Evolutionary conservation across 2,329 filamentous ascomycete genomes (phyloP), one percentile per base, ranked within the genome.

Genomic region (Triangularia verruculosa): DNA sequence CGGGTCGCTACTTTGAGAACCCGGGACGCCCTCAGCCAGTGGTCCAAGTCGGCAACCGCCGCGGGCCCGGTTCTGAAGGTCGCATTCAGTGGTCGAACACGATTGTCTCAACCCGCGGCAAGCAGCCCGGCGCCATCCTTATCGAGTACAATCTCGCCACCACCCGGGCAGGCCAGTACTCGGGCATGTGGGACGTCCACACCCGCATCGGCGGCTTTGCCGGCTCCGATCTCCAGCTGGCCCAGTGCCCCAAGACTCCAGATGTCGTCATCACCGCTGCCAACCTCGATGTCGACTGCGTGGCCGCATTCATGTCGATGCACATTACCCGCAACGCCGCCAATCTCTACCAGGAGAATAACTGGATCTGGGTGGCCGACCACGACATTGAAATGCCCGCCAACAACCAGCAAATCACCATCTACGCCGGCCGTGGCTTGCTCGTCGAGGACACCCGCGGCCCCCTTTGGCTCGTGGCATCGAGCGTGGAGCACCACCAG

Each of bases 121-220:
- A 86, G 47, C 81, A 86, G 17, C 79, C 84, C 1, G 90, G 90
- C 12, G 90, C 89, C 4, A 82, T 88, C 20, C 78, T 92, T 2
- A 84, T 92, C 64, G 81, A 92, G 73, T 92, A 87, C 80, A 92
- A 92, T 74, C 78, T 92, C 15, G 81, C 78, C 54, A 79, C 78
- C 17, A 66, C 74, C 15, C 66, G 11, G n/a, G 20, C 39, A 3
- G 24, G 24, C 17, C 20, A 27, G 24, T 79, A 80, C 5, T 77
- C 77, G 3, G 85, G 83, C 20, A 80, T 88, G 73, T 93, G 89
- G 89, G 90, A 92, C 70, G 84, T 89, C 25, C 90, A 93, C 77
- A 85, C 89, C 71, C 86, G 90, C 71, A 82, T 93, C 60, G 89
- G 89, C 69, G 90, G 90, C 20, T 86, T 85, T 62, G 82, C 82